Percentiles rank a stretch among this genome's conserved stretches.
These are phyloP conservation scores for Annulohypoxylon maeteangense DNA, from an alignment of 495 filamentous ascomycete species.

Conservation along the genomic window DNA sequence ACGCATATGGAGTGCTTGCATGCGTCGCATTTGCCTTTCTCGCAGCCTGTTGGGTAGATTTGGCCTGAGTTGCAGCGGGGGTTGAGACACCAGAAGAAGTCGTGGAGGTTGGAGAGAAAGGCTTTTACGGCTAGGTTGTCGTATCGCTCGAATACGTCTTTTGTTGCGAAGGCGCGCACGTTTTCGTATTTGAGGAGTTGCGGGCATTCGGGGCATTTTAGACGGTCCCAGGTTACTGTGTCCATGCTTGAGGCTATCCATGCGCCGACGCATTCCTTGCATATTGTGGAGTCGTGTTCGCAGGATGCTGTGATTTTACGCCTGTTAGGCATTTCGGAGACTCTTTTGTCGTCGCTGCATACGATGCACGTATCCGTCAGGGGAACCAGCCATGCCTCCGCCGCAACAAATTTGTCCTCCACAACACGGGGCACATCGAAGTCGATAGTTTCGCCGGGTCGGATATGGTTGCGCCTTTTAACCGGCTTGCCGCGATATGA, in stretches of 20 bases:
- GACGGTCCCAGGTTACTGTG: constrained; percentile 45
- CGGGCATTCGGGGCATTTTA: constrained; percentile 56
- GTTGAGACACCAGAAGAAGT: constrained; percentile 58
- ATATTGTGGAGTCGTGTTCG: constrained; percentile 49
- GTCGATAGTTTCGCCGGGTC: constrained; percentile 45
- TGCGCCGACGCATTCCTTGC: constrained; percentile 50
- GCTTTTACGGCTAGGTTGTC: constrained; percentile 48
- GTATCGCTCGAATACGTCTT: constrained; percentile 49
- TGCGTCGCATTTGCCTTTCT: constrained; percentile 53
- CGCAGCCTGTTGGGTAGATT: constrained; percentile 49
- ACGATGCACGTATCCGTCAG: constrained; percentile 48
- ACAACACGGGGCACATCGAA: constrained; percentile 47
- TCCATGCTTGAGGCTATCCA: constrained; percentile 52
- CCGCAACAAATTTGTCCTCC: constrained; percentile 46
- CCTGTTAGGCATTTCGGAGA: constrained; percentile 48
- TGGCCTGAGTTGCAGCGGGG: constrained; percentile 57
- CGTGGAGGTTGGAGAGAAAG: constrained; percentile 44
- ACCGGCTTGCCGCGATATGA: constrained; percentile 26
- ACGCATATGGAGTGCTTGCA: constrained; percentile 55
- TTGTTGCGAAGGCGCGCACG: constrained; percentile 46
- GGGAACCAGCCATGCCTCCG: constrained; percentile 52
- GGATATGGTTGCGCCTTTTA: constrained; percentile 26
- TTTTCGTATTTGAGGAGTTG: constrained; percentile 50
- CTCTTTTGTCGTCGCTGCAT: constrained; percentile 52
- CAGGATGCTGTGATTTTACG: constrained; percentile 47